phyloP scores from a whole-genome alignment of 2,329 filamentous ascomycete genomes.

The Botrytis sinoallii region DNA sequence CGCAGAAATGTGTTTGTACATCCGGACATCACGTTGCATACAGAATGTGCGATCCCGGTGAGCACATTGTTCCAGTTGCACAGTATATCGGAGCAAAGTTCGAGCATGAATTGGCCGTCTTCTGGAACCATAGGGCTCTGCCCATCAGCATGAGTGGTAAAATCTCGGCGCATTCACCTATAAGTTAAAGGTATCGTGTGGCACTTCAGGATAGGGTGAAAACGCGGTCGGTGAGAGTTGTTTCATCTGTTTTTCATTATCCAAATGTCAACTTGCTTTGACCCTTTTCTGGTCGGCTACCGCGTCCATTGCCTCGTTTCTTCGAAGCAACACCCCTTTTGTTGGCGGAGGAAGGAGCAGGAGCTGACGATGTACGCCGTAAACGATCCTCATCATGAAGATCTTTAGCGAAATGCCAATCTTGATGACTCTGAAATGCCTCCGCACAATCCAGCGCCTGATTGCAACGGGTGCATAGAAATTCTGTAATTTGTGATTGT shows the following conservation, averaged over 20 bases:
- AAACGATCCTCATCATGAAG: conserved; percentile 55
- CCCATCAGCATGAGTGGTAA: conserved; percentile 9
- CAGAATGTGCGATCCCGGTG: conserved; percentile 8
- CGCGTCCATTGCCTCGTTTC: conserved; percentile 30
- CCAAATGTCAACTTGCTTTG: conserved; percentile 59
- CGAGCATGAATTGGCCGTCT: conserved; percentile 4
- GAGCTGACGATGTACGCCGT: conserved; percentile 14
- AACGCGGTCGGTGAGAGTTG: conserved; percentile 9
- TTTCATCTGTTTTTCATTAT: conserved; percentile 25
- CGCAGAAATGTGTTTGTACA: conserved; percentile 4
- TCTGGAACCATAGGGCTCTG: conserved; percentile 9
- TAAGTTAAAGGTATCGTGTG: conserved; percentile 28
- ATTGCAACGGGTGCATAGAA: conserved; percentile 63
- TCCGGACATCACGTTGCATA: conserved; percentile 11
- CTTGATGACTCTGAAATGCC: conserved; percentile 71
- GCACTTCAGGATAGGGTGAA: conserved; percentile 31
- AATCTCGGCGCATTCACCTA: neutral
- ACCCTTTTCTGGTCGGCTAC: conserved; percentile 47
- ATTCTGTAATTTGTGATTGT: conserved; percentile 40
- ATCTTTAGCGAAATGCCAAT: conserved; percentile 93
- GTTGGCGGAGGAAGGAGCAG: conserved; percentile 35
- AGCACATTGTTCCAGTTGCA: conserved; percentile 8
- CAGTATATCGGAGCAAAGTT: conserved; percentile 1
- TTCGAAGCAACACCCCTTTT: conserved; percentile 30
- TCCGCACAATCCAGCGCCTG: conserved; percentile 55